These are phyloP conservation scores for Handroanthus guayacan DNA, from an alignment of 257 asterid genomes.

Conservation along the genomic window DNA sequence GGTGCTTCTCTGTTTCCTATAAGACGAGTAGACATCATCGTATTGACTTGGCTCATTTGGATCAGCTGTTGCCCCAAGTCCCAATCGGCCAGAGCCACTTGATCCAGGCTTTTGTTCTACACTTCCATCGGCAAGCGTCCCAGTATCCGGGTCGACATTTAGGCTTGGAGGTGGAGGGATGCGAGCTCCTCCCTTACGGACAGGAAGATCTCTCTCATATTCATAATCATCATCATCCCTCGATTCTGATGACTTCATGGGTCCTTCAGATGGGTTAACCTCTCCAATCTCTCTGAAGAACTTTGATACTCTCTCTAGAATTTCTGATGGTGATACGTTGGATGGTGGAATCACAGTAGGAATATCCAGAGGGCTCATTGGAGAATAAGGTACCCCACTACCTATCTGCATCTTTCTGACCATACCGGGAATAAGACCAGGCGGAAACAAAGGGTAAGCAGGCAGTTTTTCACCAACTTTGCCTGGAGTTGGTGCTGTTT, in stretches of 20 bases:
- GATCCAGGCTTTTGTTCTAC: constrained; percentile 72
- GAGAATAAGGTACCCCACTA: constrained; percentile 98
- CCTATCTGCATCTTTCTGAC: constrained; percentile 98
- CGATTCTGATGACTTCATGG: constrained; percentile 64
- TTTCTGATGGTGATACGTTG: constrained; percentile 71
- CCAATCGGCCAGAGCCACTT: constrained; percentile 71
- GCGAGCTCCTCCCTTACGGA: constrained; percentile 91
- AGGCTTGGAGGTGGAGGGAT: constrained; percentile 90
- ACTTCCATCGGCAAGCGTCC: constrained; percentile 72
- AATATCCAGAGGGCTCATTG: constrained; percentile 95
- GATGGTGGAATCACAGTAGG: constrained; percentile 93
- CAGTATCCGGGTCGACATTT: constrained; percentile 64
- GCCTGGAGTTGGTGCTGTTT: constrained; percentile 47
- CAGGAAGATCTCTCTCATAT: constrained; percentile 68
- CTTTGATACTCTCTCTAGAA: constrained; percentile 89
- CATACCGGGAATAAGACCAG: constrained; percentile 99
- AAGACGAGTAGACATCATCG: constrained; percentile 92
- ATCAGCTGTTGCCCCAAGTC: constrained; percentile 83
- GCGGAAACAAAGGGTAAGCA: constrained; percentile 89
- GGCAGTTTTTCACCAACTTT: constrained; percentile 77
- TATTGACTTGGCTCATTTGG: constrained; percentile 89
- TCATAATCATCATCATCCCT: constrained; percentile 65
- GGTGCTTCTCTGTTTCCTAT: constrained; percentile 90
- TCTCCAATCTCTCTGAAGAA: constrained; percentile 93
- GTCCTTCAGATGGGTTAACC: constrained; percentile 94